phyloP scores from a whole-genome alignment of 257 asterid species.

The Solanum peruvianum region DNA sequence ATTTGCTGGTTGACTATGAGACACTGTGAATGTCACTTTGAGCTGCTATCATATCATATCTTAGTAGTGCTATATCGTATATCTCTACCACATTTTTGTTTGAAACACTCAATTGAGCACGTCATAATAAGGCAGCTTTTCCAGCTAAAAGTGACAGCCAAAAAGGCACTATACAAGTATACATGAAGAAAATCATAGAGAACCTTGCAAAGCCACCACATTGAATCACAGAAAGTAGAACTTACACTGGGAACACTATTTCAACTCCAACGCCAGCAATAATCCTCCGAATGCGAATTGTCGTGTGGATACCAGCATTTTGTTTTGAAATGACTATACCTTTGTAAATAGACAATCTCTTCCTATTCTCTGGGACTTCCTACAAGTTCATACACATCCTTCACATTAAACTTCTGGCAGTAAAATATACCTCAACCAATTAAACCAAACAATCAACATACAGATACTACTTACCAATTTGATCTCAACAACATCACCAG shows the following conservation, averaged over 20 bases:
- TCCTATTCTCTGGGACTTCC: constrained; percentile 85
- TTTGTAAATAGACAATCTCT: constrained; percentile 67
- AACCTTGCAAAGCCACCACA: background rate
- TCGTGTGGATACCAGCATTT: constrained; percentile 96
- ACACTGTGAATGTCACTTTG: background rate
- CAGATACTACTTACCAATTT: constrained; percentile 46
- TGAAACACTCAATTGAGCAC: background rate
- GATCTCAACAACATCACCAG: constrained; percentile 82
- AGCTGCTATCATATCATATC: background rate
- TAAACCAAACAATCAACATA: background rate
- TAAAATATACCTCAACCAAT: background rate
- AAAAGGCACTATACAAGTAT: background rate
- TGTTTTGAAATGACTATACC: constrained; percentile 83
- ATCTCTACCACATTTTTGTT: background rate
- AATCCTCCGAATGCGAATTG: constrained; percentile 76
- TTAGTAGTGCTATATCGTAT: background rate
- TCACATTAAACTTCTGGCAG: background rate
- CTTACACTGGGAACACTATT: constrained; percentile 94
- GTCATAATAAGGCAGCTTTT: background rate
- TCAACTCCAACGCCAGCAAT: constrained; percentile 96
- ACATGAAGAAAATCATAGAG: background rate
- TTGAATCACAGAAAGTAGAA: background rate
- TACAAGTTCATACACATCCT: constrained; percentile 10
- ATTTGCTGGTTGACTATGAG: background rate
- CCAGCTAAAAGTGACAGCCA: background rate